Evolutionary conservation across 352 stramenopile species (phyloP).

Genomic region (Lagenidium sp.): DNA sequence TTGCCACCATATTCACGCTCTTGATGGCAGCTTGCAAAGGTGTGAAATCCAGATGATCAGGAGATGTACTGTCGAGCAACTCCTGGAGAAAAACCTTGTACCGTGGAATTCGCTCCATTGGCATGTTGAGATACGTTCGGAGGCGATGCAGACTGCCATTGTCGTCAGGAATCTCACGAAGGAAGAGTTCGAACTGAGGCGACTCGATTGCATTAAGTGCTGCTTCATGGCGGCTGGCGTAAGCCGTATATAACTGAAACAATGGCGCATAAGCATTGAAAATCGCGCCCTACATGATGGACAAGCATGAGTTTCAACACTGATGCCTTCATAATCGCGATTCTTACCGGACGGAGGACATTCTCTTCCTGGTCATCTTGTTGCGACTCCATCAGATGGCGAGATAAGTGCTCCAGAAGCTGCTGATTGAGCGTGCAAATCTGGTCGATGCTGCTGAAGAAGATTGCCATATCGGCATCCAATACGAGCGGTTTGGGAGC

Average conservation of each 20-base stretch:
- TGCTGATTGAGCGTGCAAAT: constrained; percentile 86
- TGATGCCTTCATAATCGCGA: neutral
- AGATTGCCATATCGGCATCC: constrained; percentile 80
- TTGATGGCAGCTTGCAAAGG: constrained; percentile 64
- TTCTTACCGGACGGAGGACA: constrained; percentile 14
- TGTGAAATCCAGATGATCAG: constrained; percentile 63
- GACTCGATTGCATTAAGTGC: constrained; percentile 64
- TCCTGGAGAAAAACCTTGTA: constrained; percentile 82
- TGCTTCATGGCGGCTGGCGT: constrained; percentile 69
- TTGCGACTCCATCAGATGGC: constrained; percentile 62
- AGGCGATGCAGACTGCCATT: constrained; percentile 51
- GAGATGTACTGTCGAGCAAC: constrained; percentile 51
- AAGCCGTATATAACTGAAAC: constrained; percentile 81
- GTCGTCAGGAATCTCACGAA: constrained; percentile 62
- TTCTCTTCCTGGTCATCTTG: constrained; percentile 16
- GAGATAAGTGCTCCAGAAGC: constrained; percentile 74
- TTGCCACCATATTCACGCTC: constrained; percentile 64
- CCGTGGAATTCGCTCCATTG: constrained; percentile 76
- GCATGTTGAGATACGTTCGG: constrained; percentile 79
- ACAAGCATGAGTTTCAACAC: neutral
- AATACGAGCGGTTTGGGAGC: constrained; percentile 48
- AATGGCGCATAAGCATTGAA: constrained; percentile 81
- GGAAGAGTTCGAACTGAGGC: constrained; percentile 58
- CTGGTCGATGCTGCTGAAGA: constrained; percentile 84
- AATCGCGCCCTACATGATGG: constrained; percentile 57